These are phyloP conservation scores for Podaxis sp. DNA, from an alignment of 768 basidiomycete species.

Conservation along the genomic window DNA sequence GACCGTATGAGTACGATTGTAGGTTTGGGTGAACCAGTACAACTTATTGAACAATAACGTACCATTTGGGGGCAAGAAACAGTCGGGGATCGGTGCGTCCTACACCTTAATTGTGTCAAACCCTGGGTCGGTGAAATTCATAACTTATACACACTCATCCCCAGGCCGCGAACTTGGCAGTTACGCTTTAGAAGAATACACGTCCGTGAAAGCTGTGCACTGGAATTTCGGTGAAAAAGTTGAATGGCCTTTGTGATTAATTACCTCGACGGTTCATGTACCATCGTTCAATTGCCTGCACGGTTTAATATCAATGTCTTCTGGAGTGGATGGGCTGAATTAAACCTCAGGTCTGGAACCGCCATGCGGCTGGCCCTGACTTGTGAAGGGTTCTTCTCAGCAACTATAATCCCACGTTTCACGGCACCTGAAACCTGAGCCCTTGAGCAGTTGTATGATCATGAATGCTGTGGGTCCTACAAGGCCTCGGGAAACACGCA, in stretches of 20 bases:
- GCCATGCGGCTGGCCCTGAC: background rate
- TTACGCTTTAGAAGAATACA: constrained; percentile 82
- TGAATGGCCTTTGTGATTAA: constrained; percentile 66
- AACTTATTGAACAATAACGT: constrained; percentile 80
- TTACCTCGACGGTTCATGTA: background rate
- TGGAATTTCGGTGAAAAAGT: constrained; percentile 85
- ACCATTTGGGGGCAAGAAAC: constrained; percentile 95
- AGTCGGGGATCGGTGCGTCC: constrained; percentile 74
- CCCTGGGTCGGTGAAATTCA: background rate
- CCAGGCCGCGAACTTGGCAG: constrained; percentile 84
- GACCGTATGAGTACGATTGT: background rate
- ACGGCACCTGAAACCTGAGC: background rate
- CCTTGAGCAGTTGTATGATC: background rate
- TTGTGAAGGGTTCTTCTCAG: background rate
- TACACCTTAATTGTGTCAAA: background rate
- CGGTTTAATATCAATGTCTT: background rate
- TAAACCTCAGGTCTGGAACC: background rate
- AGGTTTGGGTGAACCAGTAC: constrained; percentile 95
- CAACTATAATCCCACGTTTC: background rate
- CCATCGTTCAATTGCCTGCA: background rate
- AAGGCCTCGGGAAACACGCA: background rate
- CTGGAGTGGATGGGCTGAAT: background rate
- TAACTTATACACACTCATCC: background rate
- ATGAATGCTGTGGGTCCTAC: background rate
- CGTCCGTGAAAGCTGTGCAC: constrained; percentile 75